phyloP scores from a whole-genome alignment of 2,329 filamentous ascomycete species.

The Arthrobotrys entomopaga region DNA sequence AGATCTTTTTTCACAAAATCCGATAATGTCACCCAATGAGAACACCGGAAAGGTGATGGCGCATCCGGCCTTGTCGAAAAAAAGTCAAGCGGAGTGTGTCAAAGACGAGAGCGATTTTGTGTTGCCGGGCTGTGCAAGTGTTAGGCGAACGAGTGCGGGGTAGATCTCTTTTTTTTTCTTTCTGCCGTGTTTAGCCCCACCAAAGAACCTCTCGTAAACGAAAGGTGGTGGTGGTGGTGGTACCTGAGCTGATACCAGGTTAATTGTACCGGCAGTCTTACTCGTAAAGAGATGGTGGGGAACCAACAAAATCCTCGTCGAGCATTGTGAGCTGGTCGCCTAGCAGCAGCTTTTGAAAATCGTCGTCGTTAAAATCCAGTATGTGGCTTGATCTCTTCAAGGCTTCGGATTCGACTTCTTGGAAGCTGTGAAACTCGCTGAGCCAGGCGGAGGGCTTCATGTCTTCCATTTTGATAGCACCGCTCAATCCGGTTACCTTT shows the following conservation, averaged over 20 bases:
- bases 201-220: neutral
- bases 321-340: conserved; percentile 48
- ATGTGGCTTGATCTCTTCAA: conserved; percentile 37
- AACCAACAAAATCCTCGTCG: conserved; percentile 41
- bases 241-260: conserved; percentile 30
- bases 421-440: conserved; percentile 54
- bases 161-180: conserved; percentile 34
- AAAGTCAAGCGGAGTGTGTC: conserved; percentile 31
- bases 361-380: conserved; percentile 52
- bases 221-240: conserved; percentile 35
- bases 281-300: conserved; percentile 41
- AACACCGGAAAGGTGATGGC: conserved; percentile 44
- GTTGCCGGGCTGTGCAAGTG: conserved; percentile 21
- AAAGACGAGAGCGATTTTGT: conserved; percentile 51
- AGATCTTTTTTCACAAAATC: conserved; percentile 27
- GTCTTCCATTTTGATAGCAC: conserved; percentile 35
- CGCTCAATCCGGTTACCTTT: conserved; percentile 35
- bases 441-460: conserved; percentile 41
- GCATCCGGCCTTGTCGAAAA: conserved; percentile 36
- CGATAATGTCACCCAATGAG: conserved; percentile 44
- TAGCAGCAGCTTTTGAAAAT: conserved; percentile 52
- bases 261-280: conserved; percentile 8
- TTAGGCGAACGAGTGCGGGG: conserved; percentile 52
- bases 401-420: conserved; percentile 51
- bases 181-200: conserved; percentile 55